These are phyloP conservation scores for Phytophthora brassicae DNA, from an alignment of 352 stramenopile genomes.

Conservation along the genomic window DNA sequence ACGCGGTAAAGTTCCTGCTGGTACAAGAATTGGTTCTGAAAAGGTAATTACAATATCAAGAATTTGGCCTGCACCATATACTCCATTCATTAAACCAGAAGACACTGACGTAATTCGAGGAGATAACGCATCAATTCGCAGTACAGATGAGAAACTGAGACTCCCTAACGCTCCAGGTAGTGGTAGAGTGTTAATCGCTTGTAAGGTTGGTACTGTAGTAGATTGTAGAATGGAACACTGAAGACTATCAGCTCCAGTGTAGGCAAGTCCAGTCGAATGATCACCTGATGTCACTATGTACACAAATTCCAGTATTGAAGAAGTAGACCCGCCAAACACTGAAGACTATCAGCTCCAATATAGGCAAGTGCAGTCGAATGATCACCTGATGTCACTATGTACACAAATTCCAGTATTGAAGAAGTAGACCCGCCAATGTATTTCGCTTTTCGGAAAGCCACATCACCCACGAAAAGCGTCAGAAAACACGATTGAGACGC, in stretches of 20 bases:
- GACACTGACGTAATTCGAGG: slow-evolving; percentile 53
- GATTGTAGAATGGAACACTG: slow-evolving; percentile 51
- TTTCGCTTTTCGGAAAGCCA: slow-evolving; percentile 29
- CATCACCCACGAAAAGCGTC: slow-evolving; percentile 44
- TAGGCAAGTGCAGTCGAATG: slow-evolving; percentile 55
- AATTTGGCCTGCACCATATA: slow-evolving; percentile 63
- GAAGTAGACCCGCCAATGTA: slow-evolving; percentile 60
- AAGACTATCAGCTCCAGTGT: slow-evolving; percentile 42
- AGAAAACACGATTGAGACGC: slow-evolving; percentile 36
- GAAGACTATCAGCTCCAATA: slow-evolving; percentile 30
- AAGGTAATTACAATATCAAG: slow-evolving; percentile 61
- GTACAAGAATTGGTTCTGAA: slow-evolving; percentile 45
- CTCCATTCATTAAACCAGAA: slow-evolving; percentile 39
- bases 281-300: slow-evolving; percentile 58
- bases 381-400: slow-evolving; percentile 51
- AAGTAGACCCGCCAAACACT: slow-evolving; percentile 53
- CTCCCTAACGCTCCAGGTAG: slow-evolving; percentile 44
- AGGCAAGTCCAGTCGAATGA: slow-evolving; percentile 50
- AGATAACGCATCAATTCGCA: slow-evolving; percentile 49
- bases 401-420: slow-evolving; percentile 53
- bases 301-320: slow-evolving; percentile 49
- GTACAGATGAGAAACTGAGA: slow-evolving; percentile 34
- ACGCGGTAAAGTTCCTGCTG: slow-evolving; percentile 18
- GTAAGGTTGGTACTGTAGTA: slow-evolving; percentile 45
- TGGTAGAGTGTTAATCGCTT: slow-evolving; percentile 42